A percentile compares a stretch with the other conserved stretches of the same genome.
Conservation (phyloP, 2,329 filamentous ascomycete genomes). For the Emergomyces orientalis region DNA sequence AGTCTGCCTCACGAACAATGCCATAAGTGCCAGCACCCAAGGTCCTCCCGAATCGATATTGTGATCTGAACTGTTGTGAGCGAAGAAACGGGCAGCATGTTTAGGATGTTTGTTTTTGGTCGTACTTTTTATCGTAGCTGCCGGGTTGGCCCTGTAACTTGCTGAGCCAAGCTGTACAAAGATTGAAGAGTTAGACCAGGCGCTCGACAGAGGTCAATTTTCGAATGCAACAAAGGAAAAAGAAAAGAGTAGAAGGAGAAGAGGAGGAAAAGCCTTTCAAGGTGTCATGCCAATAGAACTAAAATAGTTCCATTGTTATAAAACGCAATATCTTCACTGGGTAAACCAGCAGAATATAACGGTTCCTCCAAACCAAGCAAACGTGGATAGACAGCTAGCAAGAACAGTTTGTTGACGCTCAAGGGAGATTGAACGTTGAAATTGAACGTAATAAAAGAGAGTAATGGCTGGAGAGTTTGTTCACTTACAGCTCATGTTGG, state of each 20-base stretch:
- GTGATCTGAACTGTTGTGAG: constrained; percentile 47
- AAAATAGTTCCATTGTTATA: background rate
- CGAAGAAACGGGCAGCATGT: constrained; percentile 1
- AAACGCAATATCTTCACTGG: background rate
- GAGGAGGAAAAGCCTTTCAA: background rate
- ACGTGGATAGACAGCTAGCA: background rate
- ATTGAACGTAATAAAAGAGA: background rate
- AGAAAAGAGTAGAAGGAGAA: background rate
- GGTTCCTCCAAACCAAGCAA: background rate
- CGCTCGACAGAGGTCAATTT: background rate
- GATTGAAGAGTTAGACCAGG: constrained; percentile 39
- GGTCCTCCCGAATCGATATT: constrained; percentile 86
- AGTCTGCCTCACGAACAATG: constrained; percentile 90
- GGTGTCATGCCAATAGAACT: background rate
- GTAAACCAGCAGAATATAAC: background rate
- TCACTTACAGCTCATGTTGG: constrained; percentile 21
- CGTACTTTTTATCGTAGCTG: constrained; percentile 96
- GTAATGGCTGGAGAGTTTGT: constrained; percentile 1
- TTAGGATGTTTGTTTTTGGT: constrained; percentile 13
- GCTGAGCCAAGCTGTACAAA: constrained; percentile 65
- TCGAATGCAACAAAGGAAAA: background rate
- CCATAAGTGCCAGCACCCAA: constrained; percentile 96
- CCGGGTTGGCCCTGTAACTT: constrained; percentile 94
- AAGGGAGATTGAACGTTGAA: background rate
- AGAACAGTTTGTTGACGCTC: too few species aligned